Conservation (phyloP, 768 basidiomycete genomes). For the Butyriboletus loyo region DNA sequence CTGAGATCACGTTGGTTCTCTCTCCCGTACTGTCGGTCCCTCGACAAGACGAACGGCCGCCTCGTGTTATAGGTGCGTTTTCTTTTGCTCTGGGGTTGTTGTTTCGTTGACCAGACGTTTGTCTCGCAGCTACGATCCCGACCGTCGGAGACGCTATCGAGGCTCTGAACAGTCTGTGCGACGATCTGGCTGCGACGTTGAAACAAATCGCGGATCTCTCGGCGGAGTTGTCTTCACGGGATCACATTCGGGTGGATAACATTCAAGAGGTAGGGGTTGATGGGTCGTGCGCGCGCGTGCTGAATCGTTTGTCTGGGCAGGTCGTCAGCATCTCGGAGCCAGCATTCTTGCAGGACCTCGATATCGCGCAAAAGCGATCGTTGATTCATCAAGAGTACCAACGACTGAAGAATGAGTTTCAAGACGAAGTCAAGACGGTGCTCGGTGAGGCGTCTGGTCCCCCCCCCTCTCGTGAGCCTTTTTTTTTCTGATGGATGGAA, state of each 20-base stretch:
- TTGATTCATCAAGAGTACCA: constrained; percentile 64
- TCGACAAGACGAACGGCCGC: constrained; percentile 53
- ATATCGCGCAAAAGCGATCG: constrained; percentile 64
- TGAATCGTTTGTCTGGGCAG: constrained; percentile 25
- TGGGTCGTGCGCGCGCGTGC: not conserved
- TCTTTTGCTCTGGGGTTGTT: not conserved
- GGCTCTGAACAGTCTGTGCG: constrained; percentile 58
- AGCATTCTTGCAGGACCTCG: constrained; percentile 60
- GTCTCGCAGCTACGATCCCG: constrained; percentile 60
- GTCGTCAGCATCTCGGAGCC: constrained; percentile 51
- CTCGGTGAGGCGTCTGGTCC: constrained; percentile 40
- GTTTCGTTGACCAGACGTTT: not conserved
- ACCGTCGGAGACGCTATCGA: constrained; percentile 73
- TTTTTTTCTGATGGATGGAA: not conserved
- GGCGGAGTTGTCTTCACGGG: constrained; percentile 67
- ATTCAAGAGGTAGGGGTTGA: constrained; percentile 57
- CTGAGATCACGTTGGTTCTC: constrained; percentile 67
- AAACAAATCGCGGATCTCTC: constrained; percentile 66
- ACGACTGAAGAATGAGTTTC: constrained; percentile 39
- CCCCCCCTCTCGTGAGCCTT: not conserved
- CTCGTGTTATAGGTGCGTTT: constrained; percentile 55
- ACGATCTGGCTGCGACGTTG: constrained; percentile 56
- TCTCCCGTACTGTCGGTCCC: constrained; percentile 63
- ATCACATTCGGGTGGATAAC: constrained; percentile 68
- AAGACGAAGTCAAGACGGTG: constrained; percentile 48